A percentile compares a stretch with the other conserved stretches of the same genome.
phyloP scores from a whole-genome alignment of 176 grass and related monocot species.

The Hordeum marinum region DNA sequence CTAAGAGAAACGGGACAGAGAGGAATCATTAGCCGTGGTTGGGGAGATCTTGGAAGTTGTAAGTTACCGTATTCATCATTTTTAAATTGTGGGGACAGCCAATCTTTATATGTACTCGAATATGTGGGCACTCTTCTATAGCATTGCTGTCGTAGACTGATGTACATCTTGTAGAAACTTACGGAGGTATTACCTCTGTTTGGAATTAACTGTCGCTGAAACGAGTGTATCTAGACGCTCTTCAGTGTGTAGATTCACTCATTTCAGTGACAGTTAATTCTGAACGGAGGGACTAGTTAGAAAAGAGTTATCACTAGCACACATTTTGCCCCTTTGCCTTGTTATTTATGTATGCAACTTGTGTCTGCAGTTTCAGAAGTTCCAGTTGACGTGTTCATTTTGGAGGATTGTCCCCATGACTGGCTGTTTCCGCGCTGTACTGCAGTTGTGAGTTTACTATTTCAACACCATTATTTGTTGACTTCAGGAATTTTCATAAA shows the following conservation, averaged over 20 bases:
- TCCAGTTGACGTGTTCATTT: slow-evolving; percentile 76
- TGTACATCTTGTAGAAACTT: slow-evolving; percentile 18
- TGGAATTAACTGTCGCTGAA: too few relatives aligned
- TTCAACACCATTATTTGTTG: neutral
- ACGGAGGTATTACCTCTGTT: too few relatives aligned
- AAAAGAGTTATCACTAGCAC: neutral
- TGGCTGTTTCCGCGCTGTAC: slow-evolving; percentile 89
- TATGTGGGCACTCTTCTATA: neutral
- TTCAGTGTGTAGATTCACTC: too few relatives aligned
- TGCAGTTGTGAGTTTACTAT: slow-evolving; percentile 74
- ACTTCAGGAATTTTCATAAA: neutral
- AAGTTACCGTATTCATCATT: slow-evolving; percentile 37
- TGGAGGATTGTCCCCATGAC: slow-evolving; percentile 96
- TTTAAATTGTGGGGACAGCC: neutral
- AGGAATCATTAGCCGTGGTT: slow-evolving; percentile 92
- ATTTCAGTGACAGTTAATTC: too few relatives aligned
- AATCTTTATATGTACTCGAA: neutral
- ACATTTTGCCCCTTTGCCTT: neutral
- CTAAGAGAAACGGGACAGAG: slow-evolving; percentile 89
- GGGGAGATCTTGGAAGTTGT: slow-evolving; percentile 93
- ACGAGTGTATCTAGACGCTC: too few relatives aligned
- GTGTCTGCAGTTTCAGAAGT: slow-evolving; percentile 68
- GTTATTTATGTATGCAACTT: slow-evolving; percentile 26
- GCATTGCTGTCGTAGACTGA: neutral
- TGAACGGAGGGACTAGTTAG: neutral